These are phyloP conservation scores for Alternaria dauci DNA, from an alignment of 2,329 filamentous ascomycete genomes.

Conservation along the genomic window DNA sequence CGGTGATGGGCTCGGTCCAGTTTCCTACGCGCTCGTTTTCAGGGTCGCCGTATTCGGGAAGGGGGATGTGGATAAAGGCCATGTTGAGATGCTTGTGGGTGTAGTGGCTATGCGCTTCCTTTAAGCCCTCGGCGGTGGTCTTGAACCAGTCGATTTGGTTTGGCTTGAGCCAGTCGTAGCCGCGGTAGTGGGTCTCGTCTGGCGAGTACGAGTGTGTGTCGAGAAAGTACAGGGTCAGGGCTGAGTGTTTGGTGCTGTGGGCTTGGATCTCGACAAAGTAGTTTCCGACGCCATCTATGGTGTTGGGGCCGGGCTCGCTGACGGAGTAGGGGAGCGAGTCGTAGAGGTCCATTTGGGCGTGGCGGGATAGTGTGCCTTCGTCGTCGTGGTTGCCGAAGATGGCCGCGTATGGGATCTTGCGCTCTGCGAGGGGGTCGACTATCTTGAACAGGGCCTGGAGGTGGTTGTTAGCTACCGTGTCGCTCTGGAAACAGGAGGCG, in stretches of 20 bases:
- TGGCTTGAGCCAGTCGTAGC: slow-evolving; percentile 97
- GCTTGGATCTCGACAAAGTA: slow-evolving; percentile 92
- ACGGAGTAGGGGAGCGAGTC: slow-evolving; percentile 89
- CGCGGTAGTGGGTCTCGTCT: slow-evolving; percentile 85
- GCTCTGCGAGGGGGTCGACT: slow-evolving; percentile 81
- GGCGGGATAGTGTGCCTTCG: slow-evolving; percentile 80
- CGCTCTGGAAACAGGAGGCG: not conserved
- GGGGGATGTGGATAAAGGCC: slow-evolving; percentile 95
- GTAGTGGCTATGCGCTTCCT: slow-evolving; percentile 78
- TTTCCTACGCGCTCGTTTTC: slow-evolving; percentile 70
- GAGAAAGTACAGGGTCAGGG: slow-evolving; percentile 91
- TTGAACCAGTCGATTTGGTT: slow-evolving; percentile 96
- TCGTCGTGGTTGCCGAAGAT: slow-evolving; percentile 99
- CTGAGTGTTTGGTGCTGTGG: slow-evolving; percentile 84
- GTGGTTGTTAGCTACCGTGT: slow-evolving; percentile 26
- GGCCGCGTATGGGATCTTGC: slow-evolving; percentile 88
- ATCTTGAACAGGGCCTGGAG: slow-evolving; percentile 88
- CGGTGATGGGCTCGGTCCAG: slow-evolving; percentile 85
- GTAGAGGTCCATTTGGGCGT: slow-evolving; percentile 83
- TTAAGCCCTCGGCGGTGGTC: slow-evolving; percentile 74
- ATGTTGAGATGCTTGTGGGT: slow-evolving; percentile 93
- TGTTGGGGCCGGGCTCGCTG: slow-evolving; percentile 80
- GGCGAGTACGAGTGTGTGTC: slow-evolving; percentile 94
- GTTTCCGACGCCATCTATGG: slow-evolving; percentile 91
- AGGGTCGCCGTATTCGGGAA: slow-evolving; percentile 81